Evolutionary conservation across 768 basidiomycete genomes (phyloP).

Genomic region (Rhodotorula sphaerocarpa): DNA sequence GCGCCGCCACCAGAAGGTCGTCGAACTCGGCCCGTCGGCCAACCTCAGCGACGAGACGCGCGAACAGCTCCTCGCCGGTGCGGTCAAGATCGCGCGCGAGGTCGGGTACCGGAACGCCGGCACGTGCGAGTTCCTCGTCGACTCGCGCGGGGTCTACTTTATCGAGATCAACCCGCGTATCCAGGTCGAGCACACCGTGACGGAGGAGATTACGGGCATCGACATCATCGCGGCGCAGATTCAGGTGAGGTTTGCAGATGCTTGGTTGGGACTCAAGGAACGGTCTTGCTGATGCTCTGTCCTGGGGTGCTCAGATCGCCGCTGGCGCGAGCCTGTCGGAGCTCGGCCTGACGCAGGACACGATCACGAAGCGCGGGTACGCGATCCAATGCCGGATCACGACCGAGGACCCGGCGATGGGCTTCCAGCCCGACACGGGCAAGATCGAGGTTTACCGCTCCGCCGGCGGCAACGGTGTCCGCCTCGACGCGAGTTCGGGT

Average conservation of each 20-base stretch:
- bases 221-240: slow-evolving; percentile 99
- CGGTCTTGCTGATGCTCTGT: background rate
- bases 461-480: slow-evolving; percentile 96
- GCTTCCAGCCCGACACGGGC: slow-evolving; percentile 83
- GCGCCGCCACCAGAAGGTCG: slow-evolving; percentile 91
- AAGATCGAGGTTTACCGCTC: slow-evolving; percentile 99
- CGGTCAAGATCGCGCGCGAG: slow-evolving; percentile 85
- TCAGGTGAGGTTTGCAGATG: slow-evolving; percentile 47
- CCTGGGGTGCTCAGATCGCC: slow-evolving; percentile 67
- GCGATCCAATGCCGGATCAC: slow-evolving; percentile 98
- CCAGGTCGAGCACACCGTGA: slow-evolving; percentile 99
- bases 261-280: no score
- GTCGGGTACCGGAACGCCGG: slow-evolving; percentile 95
- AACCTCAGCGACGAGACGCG: slow-evolving; percentile 85
- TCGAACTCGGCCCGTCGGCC: slow-evolving; percentile 94
- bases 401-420: slow-evolving; percentile 82
- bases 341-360: slow-evolving; percentile 89
- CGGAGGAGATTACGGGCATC: slow-evolving; percentile 99
- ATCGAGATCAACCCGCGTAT: slow-evolving; percentile 92
- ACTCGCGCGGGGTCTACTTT: slow-evolving; percentile 95
- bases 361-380: slow-evolving; percentile 89
- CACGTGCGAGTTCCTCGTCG: slow-evolving; percentile 89
- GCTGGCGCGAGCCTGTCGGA: slow-evolving; percentile 92
- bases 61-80: slow-evolving; percentile 76
- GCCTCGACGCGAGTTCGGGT: slow-evolving; percentile 90